A percentile compares a stretch with the other conserved stretches of the same genome.
Evolutionary conservation across 2,329 filamentous ascomycete species (phyloP).

Genomic region (Aspergillus proliferans): DNA sequence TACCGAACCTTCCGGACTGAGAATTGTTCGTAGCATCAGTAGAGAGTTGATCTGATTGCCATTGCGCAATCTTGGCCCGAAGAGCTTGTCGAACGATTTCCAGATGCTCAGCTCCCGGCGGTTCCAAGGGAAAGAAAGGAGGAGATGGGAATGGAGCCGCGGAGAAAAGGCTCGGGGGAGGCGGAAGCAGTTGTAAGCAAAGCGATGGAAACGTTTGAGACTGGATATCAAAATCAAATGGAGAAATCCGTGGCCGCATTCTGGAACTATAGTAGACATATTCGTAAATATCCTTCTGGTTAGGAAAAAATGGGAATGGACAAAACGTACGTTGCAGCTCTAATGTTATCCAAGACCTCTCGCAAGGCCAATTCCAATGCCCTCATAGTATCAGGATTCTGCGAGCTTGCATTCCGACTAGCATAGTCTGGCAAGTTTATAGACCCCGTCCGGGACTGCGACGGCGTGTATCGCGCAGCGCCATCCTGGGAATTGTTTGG

Average conservation of each 20-base stretch:
- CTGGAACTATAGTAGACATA: constrained; percentile 31
- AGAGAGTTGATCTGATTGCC: constrained; percentile 47
- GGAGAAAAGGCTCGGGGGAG: constrained; percentile 76
- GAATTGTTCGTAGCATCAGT: constrained; percentile 33
- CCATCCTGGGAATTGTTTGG: constrained; percentile 40
- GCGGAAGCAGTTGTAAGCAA: constrained; percentile 71
- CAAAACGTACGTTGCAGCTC: constrained; percentile 67
- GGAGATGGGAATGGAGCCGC: constrained; percentile 70
- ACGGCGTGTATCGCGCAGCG: constrained; percentile 26
- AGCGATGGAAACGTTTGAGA: constrained; percentile 80
- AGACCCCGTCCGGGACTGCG: constrained; percentile 26
- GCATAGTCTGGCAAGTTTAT: constrained; percentile 44
- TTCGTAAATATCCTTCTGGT: not conserved
- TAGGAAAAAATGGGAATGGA: not conserved
- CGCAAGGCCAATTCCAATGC: constrained; percentile 79
- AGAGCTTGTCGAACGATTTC: constrained; percentile 65
- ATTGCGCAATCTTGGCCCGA: constrained; percentile 59
- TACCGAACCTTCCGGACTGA: constrained; percentile 33
- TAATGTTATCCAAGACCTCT: constrained; percentile 73
- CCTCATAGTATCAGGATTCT: constrained; percentile 71
- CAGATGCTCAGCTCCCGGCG: constrained; percentile 67
- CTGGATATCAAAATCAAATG: constrained; percentile 77
- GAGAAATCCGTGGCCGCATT: constrained; percentile 36
- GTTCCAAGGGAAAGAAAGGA: constrained; percentile 73
- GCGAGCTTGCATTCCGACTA: constrained; percentile 58